phyloP scores from a whole-genome alignment of 2,329 filamentous ascomycete genomes.

The Ceratocystis huliohia region DNA sequence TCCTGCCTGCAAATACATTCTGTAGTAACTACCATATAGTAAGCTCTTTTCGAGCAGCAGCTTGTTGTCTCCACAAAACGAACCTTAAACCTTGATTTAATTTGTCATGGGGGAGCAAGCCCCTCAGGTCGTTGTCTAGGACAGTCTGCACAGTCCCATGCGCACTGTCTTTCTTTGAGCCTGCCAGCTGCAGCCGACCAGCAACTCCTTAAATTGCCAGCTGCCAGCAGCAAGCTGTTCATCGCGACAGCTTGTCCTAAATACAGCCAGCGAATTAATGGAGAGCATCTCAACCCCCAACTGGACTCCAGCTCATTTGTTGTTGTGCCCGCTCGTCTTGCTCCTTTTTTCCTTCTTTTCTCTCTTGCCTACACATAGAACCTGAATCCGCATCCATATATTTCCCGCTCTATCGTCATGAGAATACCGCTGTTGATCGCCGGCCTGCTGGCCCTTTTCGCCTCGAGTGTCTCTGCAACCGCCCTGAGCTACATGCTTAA shows the following conservation, averaged over 20 bases:
- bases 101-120: background rate
- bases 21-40: too few relatives aligned
- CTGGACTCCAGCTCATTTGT: background rate
- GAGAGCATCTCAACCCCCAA: background rate
- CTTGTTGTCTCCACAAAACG: background rate
- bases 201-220: background rate
- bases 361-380: background rate
- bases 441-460: slow-evolving; percentile 58
- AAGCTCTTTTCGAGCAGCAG: background rate
- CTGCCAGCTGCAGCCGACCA: background rate
- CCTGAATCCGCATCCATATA: background rate
- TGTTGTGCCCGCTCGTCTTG: background rate
- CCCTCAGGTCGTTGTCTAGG: background rate
- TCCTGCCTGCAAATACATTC: too few relatives aligned
- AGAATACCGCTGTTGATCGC: slow-evolving; percentile 48
- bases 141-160: background rate
- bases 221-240: background rate
- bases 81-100: background rate
- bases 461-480: slow-evolving; percentile 65
- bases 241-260: slow-evolving; percentile 25
- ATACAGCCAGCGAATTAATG: slow-evolving; percentile 7
- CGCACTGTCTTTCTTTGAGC: background rate
- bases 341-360: background rate
- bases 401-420: slow-evolving; percentile 39
- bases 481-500: slow-evolving; percentile 86